Evolutionary conservation across 2,329 filamentous ascomycete species (phyloP).

Genomic region (Madurella fahalii): DNA sequence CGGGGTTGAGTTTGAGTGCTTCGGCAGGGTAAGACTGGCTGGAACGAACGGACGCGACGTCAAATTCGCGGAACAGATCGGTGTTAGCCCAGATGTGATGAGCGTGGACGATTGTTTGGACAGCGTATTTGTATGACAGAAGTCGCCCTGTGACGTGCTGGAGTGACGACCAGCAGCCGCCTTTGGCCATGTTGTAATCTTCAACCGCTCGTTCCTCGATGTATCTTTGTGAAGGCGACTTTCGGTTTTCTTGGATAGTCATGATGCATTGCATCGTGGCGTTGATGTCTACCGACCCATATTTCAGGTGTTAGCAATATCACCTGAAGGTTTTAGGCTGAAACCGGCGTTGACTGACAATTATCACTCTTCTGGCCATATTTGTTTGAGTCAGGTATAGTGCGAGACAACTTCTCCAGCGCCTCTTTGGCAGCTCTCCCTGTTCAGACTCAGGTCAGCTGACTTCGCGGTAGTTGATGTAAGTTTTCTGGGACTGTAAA

Average conservation of each 20-base stretch:
- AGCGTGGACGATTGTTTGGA: slow-evolving; percentile 5
- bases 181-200: slow-evolving; percentile 4
- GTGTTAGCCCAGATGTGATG: slow-evolving; percentile 3
- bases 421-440: neutral
- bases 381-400: neutral
- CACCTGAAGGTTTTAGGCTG: neutral
- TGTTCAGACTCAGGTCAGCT: neutral
- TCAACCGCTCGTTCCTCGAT: slow-evolving; percentile 3
- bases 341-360: neutral
- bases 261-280: slow-evolving; percentile 4
- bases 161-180: slow-evolving; percentile 5
- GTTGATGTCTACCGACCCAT: slow-evolving; percentile 2
- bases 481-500: neutral
- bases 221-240: neutral
- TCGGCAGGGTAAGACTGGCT: neutral
- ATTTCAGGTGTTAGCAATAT: neutral
- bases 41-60: slow-evolving; percentile 7
- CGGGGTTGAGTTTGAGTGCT: neutral
- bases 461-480: neutral
- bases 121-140: slow-evolving; percentile 10
- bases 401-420: neutral
- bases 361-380: neutral
- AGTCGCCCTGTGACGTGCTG: slow-evolving; percentile 6
- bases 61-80: slow-evolving; percentile 10
- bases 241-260: neutral